phyloP scores from a whole-genome alignment of 1,139 yeast genomes.

The Diutina catenulata region DNA sequence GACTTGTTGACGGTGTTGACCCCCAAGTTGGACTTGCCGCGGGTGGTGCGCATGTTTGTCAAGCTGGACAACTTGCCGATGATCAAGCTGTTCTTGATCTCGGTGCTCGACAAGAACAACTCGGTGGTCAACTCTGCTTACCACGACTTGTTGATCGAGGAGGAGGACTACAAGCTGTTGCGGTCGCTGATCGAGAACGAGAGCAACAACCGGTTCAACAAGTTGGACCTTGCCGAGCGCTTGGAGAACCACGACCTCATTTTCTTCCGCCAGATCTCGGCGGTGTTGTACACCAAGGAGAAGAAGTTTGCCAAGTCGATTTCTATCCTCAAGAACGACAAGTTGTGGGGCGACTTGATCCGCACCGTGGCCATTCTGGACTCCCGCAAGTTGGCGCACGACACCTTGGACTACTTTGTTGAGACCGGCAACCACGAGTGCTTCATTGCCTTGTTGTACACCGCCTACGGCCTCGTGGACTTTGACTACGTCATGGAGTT shows the following conservation, averaged over 20 bases:
- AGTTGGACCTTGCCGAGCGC: slow-evolving; percentile 83
- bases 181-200: slow-evolving; percentile 70
- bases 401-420: slow-evolving; percentile 80
- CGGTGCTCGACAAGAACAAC: slow-evolving; percentile 83
- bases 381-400: slow-evolving; percentile 76
- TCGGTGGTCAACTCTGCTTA: slow-evolving; percentile 90
- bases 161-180: slow-evolving; percentile 86
- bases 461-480: slow-evolving; percentile 71
- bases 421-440: slow-evolving; percentile 97
- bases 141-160: slow-evolving; percentile 91
- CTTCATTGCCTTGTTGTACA: slow-evolving; percentile 78
- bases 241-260: slow-evolving; percentile 84
- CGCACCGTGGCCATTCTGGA: slow-evolving; percentile 83
- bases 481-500: slow-evolving; percentile 81
- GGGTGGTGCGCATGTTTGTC: slow-evolving; percentile 91
- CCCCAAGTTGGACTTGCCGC: slow-evolving; percentile 89
- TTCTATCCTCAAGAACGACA: slow-evolving; percentile 80
- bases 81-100: slow-evolving; percentile 87
- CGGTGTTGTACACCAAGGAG: slow-evolving; percentile 84
- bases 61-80: slow-evolving; percentile 93
- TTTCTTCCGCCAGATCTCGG: slow-evolving; percentile 93
- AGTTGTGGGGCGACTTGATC: slow-evolving; percentile 89
- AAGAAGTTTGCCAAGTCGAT: slow-evolving; percentile 89
- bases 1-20: slow-evolving; percentile 77
- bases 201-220: slow-evolving; percentile 82